phyloP scores from a whole-genome alignment of 192 early-diverging fungal genomes.

The Mortierella alpina region DNA sequence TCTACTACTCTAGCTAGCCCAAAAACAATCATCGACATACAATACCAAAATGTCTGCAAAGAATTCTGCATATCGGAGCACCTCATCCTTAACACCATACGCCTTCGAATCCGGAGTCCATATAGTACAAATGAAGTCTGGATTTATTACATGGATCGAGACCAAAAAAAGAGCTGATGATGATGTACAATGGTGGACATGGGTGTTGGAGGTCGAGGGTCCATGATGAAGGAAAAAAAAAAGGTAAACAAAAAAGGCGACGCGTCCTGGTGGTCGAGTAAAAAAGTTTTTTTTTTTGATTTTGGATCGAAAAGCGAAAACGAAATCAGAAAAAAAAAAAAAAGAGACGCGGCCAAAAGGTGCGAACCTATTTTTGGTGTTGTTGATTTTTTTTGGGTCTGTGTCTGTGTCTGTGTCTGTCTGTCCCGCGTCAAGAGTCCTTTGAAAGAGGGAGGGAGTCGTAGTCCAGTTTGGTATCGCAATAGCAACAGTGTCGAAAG shows the following conservation, averaged over 20 bases:
- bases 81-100: too few relatives aligned
- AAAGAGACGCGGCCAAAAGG: conserved; percentile 6
- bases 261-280: conserved; percentile 16
- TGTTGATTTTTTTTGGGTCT: neutral
- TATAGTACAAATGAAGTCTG: neutral
- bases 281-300: conserved; percentile 6
- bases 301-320: conserved; percentile 3
- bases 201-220: conserved; percentile 10
- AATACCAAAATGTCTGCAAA: neutral
- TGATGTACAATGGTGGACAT: conserved; percentile 38
- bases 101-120: too few relatives aligned
- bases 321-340: conserved; percentile 13
- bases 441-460: neutral
- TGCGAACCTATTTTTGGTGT: neutral
- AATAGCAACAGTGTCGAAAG: neutral
- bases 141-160: conserved; percentile 27
- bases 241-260: conserved; percentile 11
- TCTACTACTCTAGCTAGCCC: too few relatives aligned
- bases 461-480: neutral
- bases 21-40: neutral
- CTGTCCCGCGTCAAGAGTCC: neutral
- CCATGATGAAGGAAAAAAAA: conserved; percentile 2
- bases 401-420: neutral
- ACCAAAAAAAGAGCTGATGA: conserved; percentile 3
- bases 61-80: too few relatives aligned